Percentiles rank a stretch among this genome's conserved stretches.
Evolutionary conservation across 2,329 filamentous ascomycete species (phyloP).

Genomic region (Trichocomaceae sp.): DNA sequence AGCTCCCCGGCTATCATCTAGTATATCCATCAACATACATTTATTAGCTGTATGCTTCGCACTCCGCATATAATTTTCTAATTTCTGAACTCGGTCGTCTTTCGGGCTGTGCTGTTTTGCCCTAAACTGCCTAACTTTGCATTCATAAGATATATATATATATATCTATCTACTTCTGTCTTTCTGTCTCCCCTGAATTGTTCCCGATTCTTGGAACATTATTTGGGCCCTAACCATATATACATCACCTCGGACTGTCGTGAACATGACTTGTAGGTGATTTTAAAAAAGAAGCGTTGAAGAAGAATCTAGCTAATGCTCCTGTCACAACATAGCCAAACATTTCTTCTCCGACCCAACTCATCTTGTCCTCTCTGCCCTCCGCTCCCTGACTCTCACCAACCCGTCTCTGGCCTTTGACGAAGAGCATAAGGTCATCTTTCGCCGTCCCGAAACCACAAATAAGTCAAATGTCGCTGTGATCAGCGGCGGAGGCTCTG

Average conservation of each 20-base stretch:
- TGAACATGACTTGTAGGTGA: conserved; percentile 8
- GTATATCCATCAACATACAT: neutral
- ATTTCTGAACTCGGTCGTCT: neutral
- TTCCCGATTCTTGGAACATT: neutral
- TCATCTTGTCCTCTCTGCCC: conserved; percentile 68
- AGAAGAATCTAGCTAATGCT: neutral
- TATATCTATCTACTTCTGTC: neutral
- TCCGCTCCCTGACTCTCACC: conserved; percentile 69
- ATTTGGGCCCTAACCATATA: no score
- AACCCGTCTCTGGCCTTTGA: conserved; percentile 82
- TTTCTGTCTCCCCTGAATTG: neutral
- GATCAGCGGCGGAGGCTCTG: conserved; percentile 80
- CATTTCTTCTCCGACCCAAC: conserved; percentile 86
- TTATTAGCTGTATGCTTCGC: neutral
- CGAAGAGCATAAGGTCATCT: conserved; percentile 72
- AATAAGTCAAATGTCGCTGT: conserved; percentile 62
- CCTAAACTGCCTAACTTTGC: neutral
- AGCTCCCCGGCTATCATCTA: neutral
- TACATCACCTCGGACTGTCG: no score
- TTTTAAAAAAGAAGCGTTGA: neutral
- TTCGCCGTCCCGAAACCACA: conserved; percentile 56
- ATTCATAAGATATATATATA: neutral
- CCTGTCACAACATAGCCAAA: conserved; percentile 45
- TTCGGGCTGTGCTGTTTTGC: neutral
- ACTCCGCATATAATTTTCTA: neutral